Conservation (phyloP, 768 basidiomycete genomes). For the Mycena venus region DNA sequence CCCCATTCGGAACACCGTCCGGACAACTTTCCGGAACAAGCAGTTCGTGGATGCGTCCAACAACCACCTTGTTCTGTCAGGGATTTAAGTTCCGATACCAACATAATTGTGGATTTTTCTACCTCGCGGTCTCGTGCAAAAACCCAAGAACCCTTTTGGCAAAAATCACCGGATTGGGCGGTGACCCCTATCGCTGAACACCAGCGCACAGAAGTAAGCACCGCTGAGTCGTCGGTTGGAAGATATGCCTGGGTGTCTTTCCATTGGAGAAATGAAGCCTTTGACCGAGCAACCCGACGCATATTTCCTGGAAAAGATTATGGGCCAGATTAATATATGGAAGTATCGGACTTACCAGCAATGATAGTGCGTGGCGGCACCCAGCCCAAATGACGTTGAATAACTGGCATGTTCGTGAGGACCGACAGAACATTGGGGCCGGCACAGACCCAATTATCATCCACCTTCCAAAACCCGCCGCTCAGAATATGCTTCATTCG, state of each 20-base stretch:
- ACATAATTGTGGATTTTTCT: neutral
- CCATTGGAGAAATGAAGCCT: neutral
- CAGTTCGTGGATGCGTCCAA: neutral
- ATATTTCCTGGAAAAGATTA: neutral
- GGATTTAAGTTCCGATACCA: neutral
- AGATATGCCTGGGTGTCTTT: neutral
- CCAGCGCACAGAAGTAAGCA: neutral
- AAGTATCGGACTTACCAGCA: neutral
- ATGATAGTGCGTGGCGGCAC: neutral
- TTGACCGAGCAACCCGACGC: neutral
- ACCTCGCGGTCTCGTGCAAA: neutral
- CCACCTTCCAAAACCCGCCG: conserved; percentile 46
- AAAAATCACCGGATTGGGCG: neutral
- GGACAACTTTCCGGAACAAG: neutral
- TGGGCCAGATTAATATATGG: neutral
- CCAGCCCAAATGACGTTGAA: conserved; percentile 39
- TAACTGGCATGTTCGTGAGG: conserved; percentile 8
- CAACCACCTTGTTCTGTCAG: neutral
- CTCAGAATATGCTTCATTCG: conserved; percentile 45
- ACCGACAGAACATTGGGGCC: conserved; percentile 29
- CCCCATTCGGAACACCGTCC: neutral
- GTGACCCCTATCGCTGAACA: neutral
- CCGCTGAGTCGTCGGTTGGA: no score
- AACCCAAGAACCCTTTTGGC: neutral
- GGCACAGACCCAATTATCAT: conserved; percentile 32